phyloP scores from a whole-genome alignment of 495 filamentous ascomycete species.

The Clohesyomyces aquaticus region DNA sequence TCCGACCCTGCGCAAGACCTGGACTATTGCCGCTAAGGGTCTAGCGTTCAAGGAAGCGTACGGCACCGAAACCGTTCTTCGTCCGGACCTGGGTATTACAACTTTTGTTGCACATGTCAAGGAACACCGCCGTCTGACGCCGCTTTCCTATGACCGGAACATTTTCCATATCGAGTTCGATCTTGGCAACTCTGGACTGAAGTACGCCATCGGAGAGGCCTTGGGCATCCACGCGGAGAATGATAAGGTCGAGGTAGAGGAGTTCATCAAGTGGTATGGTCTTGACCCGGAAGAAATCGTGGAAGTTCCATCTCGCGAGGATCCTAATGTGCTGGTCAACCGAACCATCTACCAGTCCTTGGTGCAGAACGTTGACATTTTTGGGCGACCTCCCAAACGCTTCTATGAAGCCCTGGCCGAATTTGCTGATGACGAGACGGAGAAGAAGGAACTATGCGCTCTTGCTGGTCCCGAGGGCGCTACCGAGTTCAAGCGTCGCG shows the following conservation, averaged over 20 bases:
- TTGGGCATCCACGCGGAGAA: constrained; percentile 96
- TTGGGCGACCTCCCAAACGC: constrained; percentile 92
- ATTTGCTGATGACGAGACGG: constrained; percentile 78
- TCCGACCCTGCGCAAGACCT: constrained; percentile 67
- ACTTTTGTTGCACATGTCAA: constrained; percentile 87
- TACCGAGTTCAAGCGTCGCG: constrained; percentile 90
- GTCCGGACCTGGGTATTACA: constrained; percentile 83
- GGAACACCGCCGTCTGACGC: constrained; percentile 92
- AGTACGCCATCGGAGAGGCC: constrained; percentile 97
- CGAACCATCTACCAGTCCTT: constrained; percentile 93
- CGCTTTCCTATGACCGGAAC: constrained; percentile 88
- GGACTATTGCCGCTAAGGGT: constrained; percentile 81
- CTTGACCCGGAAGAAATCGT: constrained; percentile 81
- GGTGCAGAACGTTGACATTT: constrained; percentile 93
- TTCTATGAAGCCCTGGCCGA: constrained; percentile 94
- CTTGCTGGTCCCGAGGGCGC: constrained; percentile 82
- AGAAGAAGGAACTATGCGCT: constrained; percentile 77
- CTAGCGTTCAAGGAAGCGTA: constrained; percentile 95
- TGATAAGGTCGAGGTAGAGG: constrained; percentile 71
- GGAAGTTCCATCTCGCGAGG: constrained; percentile 86
- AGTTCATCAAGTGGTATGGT: constrained; percentile 89
- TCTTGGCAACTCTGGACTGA: constrained; percentile 84
- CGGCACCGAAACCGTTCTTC: constrained; percentile 68
- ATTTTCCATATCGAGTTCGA: constrained; percentile 99
- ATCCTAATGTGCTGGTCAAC: constrained; percentile 75